These are phyloP conservation scores for Periconia macrospinosa DNA, from an alignment of 2,329 filamentous ascomycete genomes.

Conservation along the genomic window DNA sequence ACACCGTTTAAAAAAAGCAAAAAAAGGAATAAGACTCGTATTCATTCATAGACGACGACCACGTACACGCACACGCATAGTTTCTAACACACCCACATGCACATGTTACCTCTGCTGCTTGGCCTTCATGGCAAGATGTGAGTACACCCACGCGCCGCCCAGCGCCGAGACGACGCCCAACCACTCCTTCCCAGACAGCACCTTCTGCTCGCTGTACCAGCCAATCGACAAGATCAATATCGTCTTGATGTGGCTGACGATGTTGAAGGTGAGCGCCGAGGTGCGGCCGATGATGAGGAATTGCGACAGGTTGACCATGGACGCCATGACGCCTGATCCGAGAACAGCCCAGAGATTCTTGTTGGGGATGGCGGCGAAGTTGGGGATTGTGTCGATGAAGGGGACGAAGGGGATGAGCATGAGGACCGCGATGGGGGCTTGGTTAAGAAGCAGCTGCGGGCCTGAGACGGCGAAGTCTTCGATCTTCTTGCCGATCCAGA, in stretches of 20 bases:
- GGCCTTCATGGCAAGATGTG: constrained; percentile 43
- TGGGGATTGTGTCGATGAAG: constrained; percentile 48
- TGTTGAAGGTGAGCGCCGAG: constrained; percentile 45
- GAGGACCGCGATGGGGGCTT: constrained; percentile 50
- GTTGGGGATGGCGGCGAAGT: constrained; percentile 40
- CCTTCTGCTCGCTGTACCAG: constrained; percentile 50
- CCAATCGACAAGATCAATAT: constrained; percentile 51
- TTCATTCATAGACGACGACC: neutral
- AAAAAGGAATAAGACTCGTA: neutral
- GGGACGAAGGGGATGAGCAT: constrained; percentile 48
- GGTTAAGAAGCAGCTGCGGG: constrained; percentile 50
- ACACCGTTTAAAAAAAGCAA: neutral
- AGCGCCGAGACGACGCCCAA: constrained; percentile 50
- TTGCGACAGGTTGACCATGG: constrained; percentile 46
- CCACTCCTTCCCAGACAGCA: constrained; percentile 43
- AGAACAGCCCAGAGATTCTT: constrained; percentile 46
- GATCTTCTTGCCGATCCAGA: constrained; percentile 55
- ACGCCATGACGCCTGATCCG: constrained; percentile 48
- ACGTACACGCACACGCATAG: neutral
- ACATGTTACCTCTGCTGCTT: constrained; percentile 26
- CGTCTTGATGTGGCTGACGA: constrained; percentile 49
- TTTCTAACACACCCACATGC: neutral
- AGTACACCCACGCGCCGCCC: constrained; percentile 51
- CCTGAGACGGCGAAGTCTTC: constrained; percentile 49
- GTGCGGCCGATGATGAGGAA: constrained; percentile 47